Conservation (phyloP, 805 yeast genomes). For the Saturnispora silvae region DNA sequence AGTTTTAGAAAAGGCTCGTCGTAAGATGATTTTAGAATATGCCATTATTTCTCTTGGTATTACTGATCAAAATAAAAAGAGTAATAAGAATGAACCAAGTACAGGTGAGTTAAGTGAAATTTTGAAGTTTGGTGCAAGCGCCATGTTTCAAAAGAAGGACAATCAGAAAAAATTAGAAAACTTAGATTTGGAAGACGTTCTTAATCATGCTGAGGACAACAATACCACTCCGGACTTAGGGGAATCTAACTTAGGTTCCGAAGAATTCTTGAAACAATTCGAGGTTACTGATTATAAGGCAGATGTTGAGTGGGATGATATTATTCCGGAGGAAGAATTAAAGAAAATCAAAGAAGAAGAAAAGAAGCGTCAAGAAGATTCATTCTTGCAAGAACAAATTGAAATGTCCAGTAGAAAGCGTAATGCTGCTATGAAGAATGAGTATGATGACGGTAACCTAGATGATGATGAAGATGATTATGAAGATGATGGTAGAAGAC, state of each 20-base stretch:
- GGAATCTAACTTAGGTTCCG: slow-evolving; percentile 96
- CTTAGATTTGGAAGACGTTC: slow-evolving; percentile 88
- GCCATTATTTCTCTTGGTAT: slow-evolving; percentile 95
- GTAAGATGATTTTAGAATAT: slow-evolving; percentile 96
- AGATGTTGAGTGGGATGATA: slow-evolving; percentile 98
- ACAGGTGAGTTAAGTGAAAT: slow-evolving; percentile 84
- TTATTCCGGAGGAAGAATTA: slow-evolving; percentile 90
- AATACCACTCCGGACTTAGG: slow-evolving; percentile 93
- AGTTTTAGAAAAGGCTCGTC: slow-evolving; percentile 90
- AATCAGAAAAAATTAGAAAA: slow-evolving; percentile 94
- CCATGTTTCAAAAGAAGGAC: slow-evolving; percentile 89
- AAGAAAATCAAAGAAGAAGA: slow-evolving; percentile 85
- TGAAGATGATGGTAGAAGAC: slow-evolving; percentile 22
- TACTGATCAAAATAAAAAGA: slow-evolving; percentile 53
- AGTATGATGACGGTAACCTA: slow-evolving; percentile 26
- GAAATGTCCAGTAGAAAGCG: slow-evolving; percentile 77
- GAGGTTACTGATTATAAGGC: slow-evolving; percentile 99
- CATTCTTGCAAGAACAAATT: slow-evolving; percentile 78
- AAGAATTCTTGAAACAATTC: slow-evolving; percentile 91
- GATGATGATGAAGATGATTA: slow-evolving; percentile 29
- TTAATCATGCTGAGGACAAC: slow-evolving; percentile 96
- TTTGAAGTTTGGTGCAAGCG: slow-evolving; percentile 95
- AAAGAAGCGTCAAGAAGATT: slow-evolving; percentile 75
- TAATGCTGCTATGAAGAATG: slow-evolving; percentile 51
- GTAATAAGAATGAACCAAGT: slow-evolving; percentile 60